Conservation (phyloP, 2,329 filamentous ascomycete species). For the Xylaria multiplex region DNA sequence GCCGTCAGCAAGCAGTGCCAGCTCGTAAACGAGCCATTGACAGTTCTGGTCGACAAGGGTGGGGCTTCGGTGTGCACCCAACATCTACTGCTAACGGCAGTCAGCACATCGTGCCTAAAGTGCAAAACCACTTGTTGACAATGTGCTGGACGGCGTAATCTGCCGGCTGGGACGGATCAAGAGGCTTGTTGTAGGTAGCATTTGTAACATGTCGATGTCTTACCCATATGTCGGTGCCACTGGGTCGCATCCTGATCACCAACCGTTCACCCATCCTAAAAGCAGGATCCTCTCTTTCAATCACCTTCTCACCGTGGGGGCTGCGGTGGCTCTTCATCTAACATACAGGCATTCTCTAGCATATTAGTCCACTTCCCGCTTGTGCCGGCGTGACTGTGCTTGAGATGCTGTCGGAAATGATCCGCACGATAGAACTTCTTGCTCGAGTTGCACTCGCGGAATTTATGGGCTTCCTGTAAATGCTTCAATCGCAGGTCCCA, state of each 20-base stretch:
- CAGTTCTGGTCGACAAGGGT: slow-evolving; percentile 20
- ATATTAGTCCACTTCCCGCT: slow-evolving; percentile 99
- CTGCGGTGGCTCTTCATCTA: slow-evolving; percentile 78
- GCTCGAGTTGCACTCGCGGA: slow-evolving; percentile 95
- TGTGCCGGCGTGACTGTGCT: slow-evolving; percentile 95
- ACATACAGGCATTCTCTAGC: slow-evolving; percentile 96
- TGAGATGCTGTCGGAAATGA: slow-evolving; percentile 97
- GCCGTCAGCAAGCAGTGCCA: slow-evolving; percentile 41
- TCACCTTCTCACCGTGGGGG: slow-evolving; percentile 49
- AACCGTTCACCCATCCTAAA: not conserved
- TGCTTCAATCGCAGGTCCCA: slow-evolving; percentile 90
- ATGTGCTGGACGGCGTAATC: slow-evolving; percentile 3
- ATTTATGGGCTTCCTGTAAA: slow-evolving; percentile 92
- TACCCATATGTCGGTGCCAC: slow-evolving; percentile 14
- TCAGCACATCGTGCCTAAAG: slow-evolving; percentile 23
- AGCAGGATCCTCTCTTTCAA: slow-evolving; percentile 4
- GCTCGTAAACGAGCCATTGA: slow-evolving; percentile 45
- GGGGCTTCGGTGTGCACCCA: slow-evolving; percentile 23
- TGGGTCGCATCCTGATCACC: slow-evolving; percentile 6
- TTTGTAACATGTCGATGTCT: slow-evolving; percentile 16
- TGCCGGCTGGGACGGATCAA: not conserved
- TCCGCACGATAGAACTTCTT: slow-evolving; percentile 99
- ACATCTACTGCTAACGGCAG: slow-evolving; percentile 25
- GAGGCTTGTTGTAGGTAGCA: not conserved
- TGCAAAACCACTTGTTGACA: slow-evolving; percentile 21